Percentiles rank a stretch among this genome's conserved stretches.
phyloP scores from a whole-genome alignment of 1,284 basidiomycete species.

The Trichosporon coremiiforme region DNA sequence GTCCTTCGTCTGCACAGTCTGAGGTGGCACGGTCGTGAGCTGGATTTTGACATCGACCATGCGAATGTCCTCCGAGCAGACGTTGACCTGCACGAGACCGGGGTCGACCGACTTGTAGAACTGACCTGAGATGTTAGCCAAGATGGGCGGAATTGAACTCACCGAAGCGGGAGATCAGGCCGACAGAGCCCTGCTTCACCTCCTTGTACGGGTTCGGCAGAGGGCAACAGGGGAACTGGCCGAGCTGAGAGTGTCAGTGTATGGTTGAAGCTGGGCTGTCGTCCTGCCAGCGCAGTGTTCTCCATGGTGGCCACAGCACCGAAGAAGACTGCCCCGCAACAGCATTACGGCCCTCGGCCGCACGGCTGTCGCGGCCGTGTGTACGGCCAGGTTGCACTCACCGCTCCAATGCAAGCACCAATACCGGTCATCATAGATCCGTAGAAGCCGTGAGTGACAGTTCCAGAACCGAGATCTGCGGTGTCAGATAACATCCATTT shows the following conservation, averaged over 20 bases:
- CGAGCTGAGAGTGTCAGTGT: slow-evolving; percentile 50
- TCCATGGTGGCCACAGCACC: too few species aligned
- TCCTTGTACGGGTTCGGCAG: slow-evolving; percentile 60
- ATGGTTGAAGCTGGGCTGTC: too few species aligned
- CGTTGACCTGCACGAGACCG: slow-evolving; percentile 86
- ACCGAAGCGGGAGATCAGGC: slow-evolving; percentile 86
- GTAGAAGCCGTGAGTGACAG: slow-evolving; percentile 70
- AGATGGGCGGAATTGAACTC: slow-evolving; percentile 68
- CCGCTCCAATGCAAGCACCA: slow-evolving; percentile 56
- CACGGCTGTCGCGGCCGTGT: not conserved
- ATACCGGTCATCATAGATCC: slow-evolving; percentile 72
- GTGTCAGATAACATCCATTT: not conserved
- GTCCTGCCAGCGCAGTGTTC: too few species aligned
- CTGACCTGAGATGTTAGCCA: slow-evolving; percentile 56
- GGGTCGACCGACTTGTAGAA: slow-evolving; percentile 73
- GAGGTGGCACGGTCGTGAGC: slow-evolving; percentile 80
- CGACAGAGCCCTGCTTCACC: slow-evolving; percentile 74
- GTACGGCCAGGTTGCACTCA: not conserved
- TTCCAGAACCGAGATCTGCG: not conserved
- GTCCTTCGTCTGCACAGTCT: slow-evolving; percentile 71
- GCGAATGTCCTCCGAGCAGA: slow-evolving; percentile 81
- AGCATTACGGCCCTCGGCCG: not conserved
- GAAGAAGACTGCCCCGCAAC: too few species aligned
- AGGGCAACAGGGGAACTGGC: slow-evolving; percentile 86
- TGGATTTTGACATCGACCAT: slow-evolving; percentile 91